Base-by-base conservation (phyloP, 768 basidiomycete species). In the Lactarius sp. region DNA sequence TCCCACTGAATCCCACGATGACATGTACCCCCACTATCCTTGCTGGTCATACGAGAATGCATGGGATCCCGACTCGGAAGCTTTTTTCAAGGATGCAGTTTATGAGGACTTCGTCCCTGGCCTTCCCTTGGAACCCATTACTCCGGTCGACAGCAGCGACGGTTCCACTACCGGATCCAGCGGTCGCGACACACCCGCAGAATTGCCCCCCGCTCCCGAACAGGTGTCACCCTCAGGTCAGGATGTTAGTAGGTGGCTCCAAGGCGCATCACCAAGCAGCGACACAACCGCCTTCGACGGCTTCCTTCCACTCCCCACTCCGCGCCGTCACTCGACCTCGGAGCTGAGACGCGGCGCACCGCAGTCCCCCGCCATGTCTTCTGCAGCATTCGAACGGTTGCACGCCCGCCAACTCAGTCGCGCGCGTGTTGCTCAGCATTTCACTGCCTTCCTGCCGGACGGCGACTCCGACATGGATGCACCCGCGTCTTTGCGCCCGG, bases 31-130 rank as follows among this genome's bases (percentile, higher is more conserved):
- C 12, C 51, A 46, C 34, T 66, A 66, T 37, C 20, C 27, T 53
- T 59, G 47, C 52, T 69, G 69, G 69, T 59, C 64, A 37, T 69
- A 69, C 37, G 62, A 61, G 31, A 69, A 69, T 37, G 16, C 68
- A 39, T 69, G 65, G 59, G 69, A 69, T 60, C 69, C 69, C 46
- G 69, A 69, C 54, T 63, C 61, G 0, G 69, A 69, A 20, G 68
- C 68, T 22, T 69, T 69, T 61, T 69, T 69, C 52, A 57, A 63
- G 47, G 67, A 69, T 44, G 68, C 64, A 7, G 62, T 69, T 20
- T 66, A 66, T 36, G 69, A 69, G 61, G 61, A 60, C 10, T 42
- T 55, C 31, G 56, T 69, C 47, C 50, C 67, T 6, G 31, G 37
- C 10, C 49, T 51, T 47, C 68, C 69, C 27, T 41, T 58, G 34